Evolutionary conservation across 768 basidiomycete species (phyloP).

Genomic region (Calvatia gigantea): DNA sequence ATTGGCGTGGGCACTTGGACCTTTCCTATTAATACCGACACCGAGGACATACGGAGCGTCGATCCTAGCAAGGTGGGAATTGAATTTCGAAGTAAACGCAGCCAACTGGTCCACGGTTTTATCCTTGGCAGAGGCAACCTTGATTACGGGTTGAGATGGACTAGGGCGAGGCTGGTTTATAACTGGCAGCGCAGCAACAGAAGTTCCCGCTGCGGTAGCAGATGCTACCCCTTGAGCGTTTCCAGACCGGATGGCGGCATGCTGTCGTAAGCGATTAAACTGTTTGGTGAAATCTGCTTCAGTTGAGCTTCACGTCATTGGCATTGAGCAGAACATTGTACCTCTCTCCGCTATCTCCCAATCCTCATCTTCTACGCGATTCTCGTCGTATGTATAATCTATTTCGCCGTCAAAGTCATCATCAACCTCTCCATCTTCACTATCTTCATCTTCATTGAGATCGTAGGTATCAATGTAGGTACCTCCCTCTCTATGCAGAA

Average conservation of each 20-base stretch:
- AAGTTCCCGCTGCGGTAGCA: constrained; percentile 40
- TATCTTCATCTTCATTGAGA: constrained; percentile 32
- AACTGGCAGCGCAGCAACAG: constrained; percentile 64
- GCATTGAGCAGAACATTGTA: constrained; percentile 23
- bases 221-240: constrained; percentile 59
- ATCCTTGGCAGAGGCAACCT: constrained; percentile 37
- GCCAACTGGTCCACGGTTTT: constrained; percentile 71
- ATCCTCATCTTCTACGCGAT: constrained; percentile 80
- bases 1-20: constrained; percentile 83
- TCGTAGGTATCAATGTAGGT: constrained; percentile 43
- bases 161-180: constrained; percentile 60
- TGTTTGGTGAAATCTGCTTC: constrained; percentile 94
- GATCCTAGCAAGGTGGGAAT: constrained; percentile 70
- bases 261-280: constrained; percentile 91
- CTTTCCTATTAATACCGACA: constrained; percentile 88
- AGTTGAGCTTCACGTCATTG: neutral
- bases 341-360: constrained; percentile 87
- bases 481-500: constrained; percentile 25
- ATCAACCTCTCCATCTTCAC: constrained; percentile 37
- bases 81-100: constrained; percentile 66
- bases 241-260: constrained; percentile 79
- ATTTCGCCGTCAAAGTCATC: constrained; percentile 18
- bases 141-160: constrained; percentile 21
- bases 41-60: constrained; percentile 66
- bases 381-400: constrained; percentile 51